Evolutionary conservation across 371 early-diverging fungal genomes (phyloP), one percentile per base, ranked within the genome.

Genomic region (Apophysomyces ossiformis): DNA sequence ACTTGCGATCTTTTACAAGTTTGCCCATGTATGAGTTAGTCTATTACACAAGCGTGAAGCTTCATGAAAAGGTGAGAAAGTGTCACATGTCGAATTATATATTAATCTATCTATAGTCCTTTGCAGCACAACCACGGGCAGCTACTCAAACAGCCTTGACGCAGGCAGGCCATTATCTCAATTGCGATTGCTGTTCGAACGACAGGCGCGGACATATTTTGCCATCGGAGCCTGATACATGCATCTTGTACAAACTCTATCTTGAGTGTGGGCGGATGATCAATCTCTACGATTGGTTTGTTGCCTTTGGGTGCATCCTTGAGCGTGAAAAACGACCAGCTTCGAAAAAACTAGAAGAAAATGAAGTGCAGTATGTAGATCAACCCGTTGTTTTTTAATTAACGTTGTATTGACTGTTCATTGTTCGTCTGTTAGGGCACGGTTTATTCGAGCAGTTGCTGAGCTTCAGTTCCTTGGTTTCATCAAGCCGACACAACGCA

Each of bases 241-340:
- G 90, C 73, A 91, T 96, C 39, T 72, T 91, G 5, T 97, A 97
- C 74, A 86, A 90, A 58, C 82, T 97, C 15, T 93, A 96, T 73
- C 82, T 92, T 11, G 97, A 97, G 69, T 94, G 94, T 70, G 96
- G 96, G 3, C 85, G 92, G 63, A 73, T 97, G 84, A 94, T 97
- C 76, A 97, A 97, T 73, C 73, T 97, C 58, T 93, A 90, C 65
- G 98, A 97, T 74, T 93, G 93, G 94, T 94, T 90, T 69, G 81
- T 87, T 43, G 90, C 95, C 0, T 97, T 96, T 78, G 84, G 85
- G 2, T 79, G 79, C 50, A 79, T 94, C 15, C 69, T 94, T 38
- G 85, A 86, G 57, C 77, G 84, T 58, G 82, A 81, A 47, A 67
- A 73, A 32, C 47, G 78, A n/a, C 58, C 72, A 6, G 57, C 50